Base-by-base conservation (phyloP, 176 grass and related monocot genomes). In the Pontederia crassipes region DNA sequence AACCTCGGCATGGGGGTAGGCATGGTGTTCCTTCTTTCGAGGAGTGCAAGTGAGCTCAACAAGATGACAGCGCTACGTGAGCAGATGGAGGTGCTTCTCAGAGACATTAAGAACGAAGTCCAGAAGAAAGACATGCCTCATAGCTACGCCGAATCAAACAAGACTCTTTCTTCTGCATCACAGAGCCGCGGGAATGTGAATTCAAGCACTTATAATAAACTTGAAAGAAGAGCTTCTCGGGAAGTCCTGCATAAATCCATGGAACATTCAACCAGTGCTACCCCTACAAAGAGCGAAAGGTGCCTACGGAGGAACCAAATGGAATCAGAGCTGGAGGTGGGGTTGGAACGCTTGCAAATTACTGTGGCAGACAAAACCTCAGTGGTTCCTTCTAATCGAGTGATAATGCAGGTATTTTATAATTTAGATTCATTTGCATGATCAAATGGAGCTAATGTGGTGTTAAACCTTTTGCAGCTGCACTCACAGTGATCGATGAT, bases 321-420 rank as follows among this genome's bases (percentile, higher is more conserved):
- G 81, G 92, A 97, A 64, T 83, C 73, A 2, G 87, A 91, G 69
- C 76, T 91, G 15, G 83, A 95, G 74, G 68, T 58, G 10, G 85
- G 89, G 55, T 79, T 95, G 12, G 57, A 73, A 55, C 79, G 66
- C 12, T 46, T 95, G 50, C 79, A 83, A 54, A n/a, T 53, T 53
- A 4, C n/a, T 53, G 1, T 53, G n/a, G 51, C 11, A n/a, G n/a
- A n/a, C 51, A 16, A 53, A 53, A 53, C 10, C 51, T 16, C 13
- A 53, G 11, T 15, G 12, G 32, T 2, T 40, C 32, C 1, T 40
- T 7, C 32, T 4, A 40, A 40, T 40, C 32, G 32, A 40, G 32
- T 40, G 32, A 40, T 0, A 40, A 40, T 40, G 32, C 32, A 40
- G 32, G 51, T 54, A 54, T 54, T 54, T 2, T 15, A 54, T 17